Base-by-base conservation (phyloP, 2,329 filamentous ascomycete species). In the Neofusicoccum laricinum region DNA sequence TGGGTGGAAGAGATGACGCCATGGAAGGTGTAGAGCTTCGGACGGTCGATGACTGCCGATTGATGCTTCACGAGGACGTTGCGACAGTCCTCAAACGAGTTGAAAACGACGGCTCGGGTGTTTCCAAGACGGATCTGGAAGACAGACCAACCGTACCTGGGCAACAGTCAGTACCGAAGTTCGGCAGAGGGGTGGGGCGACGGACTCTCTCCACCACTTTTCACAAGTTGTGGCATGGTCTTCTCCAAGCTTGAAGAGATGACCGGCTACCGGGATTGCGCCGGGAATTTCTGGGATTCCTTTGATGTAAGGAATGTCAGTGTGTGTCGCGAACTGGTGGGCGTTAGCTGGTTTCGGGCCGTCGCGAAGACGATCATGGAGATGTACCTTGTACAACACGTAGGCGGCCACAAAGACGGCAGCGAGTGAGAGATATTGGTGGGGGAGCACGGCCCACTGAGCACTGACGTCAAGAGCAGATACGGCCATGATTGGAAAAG, bases 81-180 rank as follows among this genome's bases (percentile, higher is more conserved):
- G 67, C 79, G 81, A 71, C 80, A 82, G 67, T 83, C 82, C 1
- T 80, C 79, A 62, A 84, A 85, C 0, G 80, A 83, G 69, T 83
- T 85, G 48, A 85, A 76, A 0, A 85, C 81, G 0, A 85, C 82
- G 0, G 82, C 82, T 15, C 82, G 73, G 0, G 79, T 84, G 67
- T 85, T 85, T 11, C 83, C 82, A 1, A 85, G 76, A 14, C 79
- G 77, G 61, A 90, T 80, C 65, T 84, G 82, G 68, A 82, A 84
- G 51, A 82, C 77, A 1, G 81, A 80, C 10, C 78, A 69, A 4
- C 76, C 74, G 68, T 83, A 82, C 69, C 81, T 71, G 15, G 73
- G 74, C 77, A 38, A 10, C 8, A 72, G 72, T 67, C 80, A 38
- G 41, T 19, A 38, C 32, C 21, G 19, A 34, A 15, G n/a, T 49